Percentiles rank a stretch among this genome's conserved stretches.
These are phyloP conservation scores for Nyssa sinensis DNA, from an alignment of 148 eudicot genomes.

Conservation along the genomic window DNA sequence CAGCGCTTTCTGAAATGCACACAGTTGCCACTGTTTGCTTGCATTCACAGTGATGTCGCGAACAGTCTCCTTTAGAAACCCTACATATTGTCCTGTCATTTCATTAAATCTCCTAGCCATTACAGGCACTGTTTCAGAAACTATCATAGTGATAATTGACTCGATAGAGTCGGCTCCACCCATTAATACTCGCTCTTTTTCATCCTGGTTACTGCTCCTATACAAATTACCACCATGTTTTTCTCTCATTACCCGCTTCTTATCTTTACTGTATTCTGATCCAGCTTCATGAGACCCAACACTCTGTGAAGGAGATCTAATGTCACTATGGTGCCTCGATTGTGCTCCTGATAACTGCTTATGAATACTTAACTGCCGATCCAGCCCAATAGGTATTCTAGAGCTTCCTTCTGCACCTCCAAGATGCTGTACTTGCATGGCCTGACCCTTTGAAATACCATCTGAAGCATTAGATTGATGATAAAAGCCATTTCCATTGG, in stretches of 20 bases:
- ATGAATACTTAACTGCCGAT: slow-evolving; percentile 60
- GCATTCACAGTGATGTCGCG: slow-evolving; percentile 57
- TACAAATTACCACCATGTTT: slow-evolving; percentile 47
- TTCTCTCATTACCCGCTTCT: slow-evolving; percentile 41
- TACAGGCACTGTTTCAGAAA: slow-evolving; percentile 67
- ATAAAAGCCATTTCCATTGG: slow-evolving; percentile 50
- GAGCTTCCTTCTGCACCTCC: slow-evolving; percentile 43
- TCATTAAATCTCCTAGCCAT: slow-evolving; percentile 65
- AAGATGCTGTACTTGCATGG: slow-evolving; percentile 36
- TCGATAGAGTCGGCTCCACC: slow-evolving; percentile 66
- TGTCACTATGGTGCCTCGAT: slow-evolving; percentile 37
- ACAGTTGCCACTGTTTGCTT: slow-evolving; percentile 53
- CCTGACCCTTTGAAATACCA: slow-evolving; percentile 49
- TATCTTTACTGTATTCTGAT: slow-evolving; percentile 57
- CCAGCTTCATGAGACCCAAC: slow-evolving; percentile 62
- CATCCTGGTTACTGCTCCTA: slow-evolving; percentile 43
- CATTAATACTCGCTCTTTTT: slow-evolving; percentile 34
- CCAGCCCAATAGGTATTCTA: slow-evolving; percentile 36
- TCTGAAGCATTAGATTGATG: slow-evolving; percentile 52
- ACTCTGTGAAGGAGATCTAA: slow-evolving; percentile 57
- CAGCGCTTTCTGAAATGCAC: slow-evolving; percentile 60
- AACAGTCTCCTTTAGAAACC: slow-evolving; percentile 57
- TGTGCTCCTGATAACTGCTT: slow-evolving; percentile 52
- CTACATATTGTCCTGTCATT: slow-evolving; percentile 52
- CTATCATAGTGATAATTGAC: slow-evolving; percentile 57